phyloP scores from a whole-genome alignment of 352 stramenopile species.

The Phytophthora foliorum region DNA sequence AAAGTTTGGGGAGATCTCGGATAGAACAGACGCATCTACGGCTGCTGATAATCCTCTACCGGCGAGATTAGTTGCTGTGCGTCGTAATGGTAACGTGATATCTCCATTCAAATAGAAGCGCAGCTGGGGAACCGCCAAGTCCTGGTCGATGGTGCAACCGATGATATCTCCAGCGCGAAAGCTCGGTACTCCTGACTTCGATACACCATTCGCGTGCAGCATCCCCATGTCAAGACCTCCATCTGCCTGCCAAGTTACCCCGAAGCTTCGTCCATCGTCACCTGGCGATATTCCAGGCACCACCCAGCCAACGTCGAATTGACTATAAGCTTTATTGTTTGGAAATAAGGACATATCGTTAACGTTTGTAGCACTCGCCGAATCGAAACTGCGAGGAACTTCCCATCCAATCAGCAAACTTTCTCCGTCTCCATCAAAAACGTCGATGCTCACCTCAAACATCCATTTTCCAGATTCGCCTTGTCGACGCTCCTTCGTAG shows the following conservation, averaged over 20 bases:
- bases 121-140: slow-evolving; percentile 68
- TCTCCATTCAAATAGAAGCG: slow-evolving; percentile 84
- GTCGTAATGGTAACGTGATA: slow-evolving; percentile 59
- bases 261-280: slow-evolving; percentile 66
- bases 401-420: slow-evolving; percentile 86
- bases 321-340: slow-evolving; percentile 1
- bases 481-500: slow-evolving; percentile 75
- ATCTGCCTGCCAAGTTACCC: slow-evolving; percentile 82
- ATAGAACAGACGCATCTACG: background rate
- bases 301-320: slow-evolving; percentile 23
- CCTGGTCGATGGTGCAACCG: slow-evolving; percentile 82
- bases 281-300: slow-evolving; percentile 71
- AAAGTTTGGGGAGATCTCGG: slow-evolving; percentile 8
- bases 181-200: slow-evolving; percentile 68
- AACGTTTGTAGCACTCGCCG: background rate
- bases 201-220: slow-evolving; percentile 74
- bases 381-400: slow-evolving; percentile 44
- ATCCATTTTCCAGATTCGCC: slow-evolving; percentile 84
- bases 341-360: slow-evolving; percentile 1
- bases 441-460: slow-evolving; percentile 75
- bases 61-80: slow-evolving; percentile 1
- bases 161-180: slow-evolving; percentile 78
- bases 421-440: slow-evolving; percentile 69
- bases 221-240: slow-evolving; percentile 81
- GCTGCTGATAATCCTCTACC: background rate